Percentiles rank a stretch among this genome's conserved stretches.
phyloP scores from a whole-genome alignment of 805 yeast species.

The Pichia sporocuriosa region DNA sequence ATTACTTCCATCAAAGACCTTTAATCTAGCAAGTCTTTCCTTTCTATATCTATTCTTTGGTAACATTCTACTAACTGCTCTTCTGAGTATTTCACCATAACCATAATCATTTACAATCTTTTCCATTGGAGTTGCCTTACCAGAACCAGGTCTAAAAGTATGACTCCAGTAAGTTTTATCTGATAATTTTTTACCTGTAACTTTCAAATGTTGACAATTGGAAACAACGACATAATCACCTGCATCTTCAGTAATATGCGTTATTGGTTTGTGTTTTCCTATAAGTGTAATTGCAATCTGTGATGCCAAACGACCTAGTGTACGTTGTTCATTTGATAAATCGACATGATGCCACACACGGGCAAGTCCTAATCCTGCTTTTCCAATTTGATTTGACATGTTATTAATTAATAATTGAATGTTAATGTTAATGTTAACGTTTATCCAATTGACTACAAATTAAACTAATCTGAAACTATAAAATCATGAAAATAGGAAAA shows the following conservation, averaged over 20 bases:
- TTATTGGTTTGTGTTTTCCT: constrained; percentile 97
- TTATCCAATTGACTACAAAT: not conserved
- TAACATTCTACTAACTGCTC: constrained; percentile 94
- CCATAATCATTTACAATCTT: constrained; percentile 73
- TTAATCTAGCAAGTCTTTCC: constrained; percentile 73
- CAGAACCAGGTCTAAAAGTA: constrained; percentile 82
- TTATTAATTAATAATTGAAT: not conserved
- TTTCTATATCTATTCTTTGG: constrained; percentile 86
- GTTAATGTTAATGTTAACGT: not conserved
- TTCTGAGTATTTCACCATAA: constrained; percentile 71
- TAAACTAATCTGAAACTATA: not conserved
- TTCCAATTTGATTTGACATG: constrained; percentile 45
- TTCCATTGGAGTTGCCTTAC: constrained; percentile 77
- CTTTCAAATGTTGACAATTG: constrained; percentile 72
- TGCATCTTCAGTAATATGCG: constrained; percentile 69
- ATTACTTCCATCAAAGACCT: constrained; percentile 80
- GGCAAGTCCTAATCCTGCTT: constrained; percentile 44
- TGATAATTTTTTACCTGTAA: constrained; percentile 79
- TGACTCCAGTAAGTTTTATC: constrained; percentile 87
- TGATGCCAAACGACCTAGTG: constrained; percentile 89
- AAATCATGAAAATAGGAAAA: no score
- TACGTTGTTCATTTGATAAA: constrained; percentile 72
- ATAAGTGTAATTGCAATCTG: constrained; percentile 79
- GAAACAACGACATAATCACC: constrained; percentile 98
- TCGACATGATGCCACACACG: constrained; percentile 96